These are phyloP conservation scores for Emydomyces testavorans DNA, from an alignment of 2,329 filamentous ascomycete genomes.

Conservation along the genomic window DNA sequence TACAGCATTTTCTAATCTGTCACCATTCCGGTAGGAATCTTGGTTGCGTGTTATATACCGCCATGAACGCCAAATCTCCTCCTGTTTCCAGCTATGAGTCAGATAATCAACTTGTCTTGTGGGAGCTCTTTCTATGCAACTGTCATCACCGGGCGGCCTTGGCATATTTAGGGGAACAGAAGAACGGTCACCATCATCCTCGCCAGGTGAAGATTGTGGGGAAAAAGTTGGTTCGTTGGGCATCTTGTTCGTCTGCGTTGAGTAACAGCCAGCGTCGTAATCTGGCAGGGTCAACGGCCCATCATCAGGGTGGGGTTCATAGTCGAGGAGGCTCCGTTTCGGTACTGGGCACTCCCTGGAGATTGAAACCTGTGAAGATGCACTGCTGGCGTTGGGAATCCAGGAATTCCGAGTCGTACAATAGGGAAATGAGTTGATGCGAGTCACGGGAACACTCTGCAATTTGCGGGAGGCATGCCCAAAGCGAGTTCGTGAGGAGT, in stretches of 20 bases:
- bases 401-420: neutral
- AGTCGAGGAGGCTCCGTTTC: neutral
- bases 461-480: neutral
- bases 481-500: neutral
- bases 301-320: neutral
- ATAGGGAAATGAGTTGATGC: neutral
- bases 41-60: conserved; percentile 75
- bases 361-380: neutral
- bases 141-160: conserved; percentile 49
- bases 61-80: conserved; percentile 97
- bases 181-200: neutral
- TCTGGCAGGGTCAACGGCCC: neutral
- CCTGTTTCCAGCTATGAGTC: conserved; percentile 84
- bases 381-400: neutral
- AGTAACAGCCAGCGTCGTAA: neutral
- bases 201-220: neutral
- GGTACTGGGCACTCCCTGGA: neutral
- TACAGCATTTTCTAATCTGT: conserved; percentile 82
- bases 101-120: conserved; percentile 91
- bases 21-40: conserved; percentile 67
- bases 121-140: conserved; percentile 59
- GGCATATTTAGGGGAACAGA: neutral
- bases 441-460: neutral
- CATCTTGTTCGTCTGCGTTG: neutral
- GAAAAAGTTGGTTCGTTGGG: neutral